Percentiles rank a stretch among this genome's conserved stretches.
Evolutionary conservation across 805 yeast genomes (phyloP).

Genomic region (Metschnikowia vanudenii): DNA sequence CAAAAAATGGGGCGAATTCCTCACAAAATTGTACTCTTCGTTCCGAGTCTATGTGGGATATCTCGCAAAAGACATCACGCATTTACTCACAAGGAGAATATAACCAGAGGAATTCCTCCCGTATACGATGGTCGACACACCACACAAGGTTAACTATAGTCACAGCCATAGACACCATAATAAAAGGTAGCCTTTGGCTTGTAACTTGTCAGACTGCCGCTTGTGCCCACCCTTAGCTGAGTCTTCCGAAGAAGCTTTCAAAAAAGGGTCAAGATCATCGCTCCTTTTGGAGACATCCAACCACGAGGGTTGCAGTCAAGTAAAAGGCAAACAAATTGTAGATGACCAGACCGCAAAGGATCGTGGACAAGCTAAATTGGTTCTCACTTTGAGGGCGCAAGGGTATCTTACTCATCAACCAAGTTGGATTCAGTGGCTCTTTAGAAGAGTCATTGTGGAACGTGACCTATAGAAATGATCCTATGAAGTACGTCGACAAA

Average conservation of each 20-base stretch:
- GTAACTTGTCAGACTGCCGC: conserved; percentile 99
- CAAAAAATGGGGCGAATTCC: too few species aligned
- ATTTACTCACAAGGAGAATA: background rate
- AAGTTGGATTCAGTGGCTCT: conserved; percentile 99
- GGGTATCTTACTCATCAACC: conserved; percentile 93
- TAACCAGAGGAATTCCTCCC: background rate
- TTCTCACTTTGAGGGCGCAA: conserved; percentile 89
- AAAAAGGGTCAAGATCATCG: conserved; percentile 98
- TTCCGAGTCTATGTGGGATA: background rate
- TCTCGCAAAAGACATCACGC: background rate
- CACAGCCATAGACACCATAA: conserved; percentile 95
- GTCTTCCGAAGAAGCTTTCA: conserved; percentile 86
- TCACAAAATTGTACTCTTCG: background rate
- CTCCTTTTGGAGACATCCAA: conserved; percentile 65
- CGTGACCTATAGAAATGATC: conserved; percentile 99
- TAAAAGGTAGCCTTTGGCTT: conserved; percentile 88
- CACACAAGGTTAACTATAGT: conserved; percentile 98
- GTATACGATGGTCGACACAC: conserved; percentile 82
- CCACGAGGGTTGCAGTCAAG: conserved; percentile 23
- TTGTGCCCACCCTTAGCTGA: conserved; percentile 87
- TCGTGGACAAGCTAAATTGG: conserved; percentile 74
- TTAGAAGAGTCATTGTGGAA: conserved; percentile 98
- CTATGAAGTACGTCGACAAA: conserved; percentile 99
- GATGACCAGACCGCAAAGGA: conserved; percentile 91
- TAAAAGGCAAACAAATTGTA: conserved; percentile 52